These are phyloP conservation scores for Suhomyces sp. DNA, from an alignment of 805 yeast genomes.

Conservation along the genomic window DNA sequence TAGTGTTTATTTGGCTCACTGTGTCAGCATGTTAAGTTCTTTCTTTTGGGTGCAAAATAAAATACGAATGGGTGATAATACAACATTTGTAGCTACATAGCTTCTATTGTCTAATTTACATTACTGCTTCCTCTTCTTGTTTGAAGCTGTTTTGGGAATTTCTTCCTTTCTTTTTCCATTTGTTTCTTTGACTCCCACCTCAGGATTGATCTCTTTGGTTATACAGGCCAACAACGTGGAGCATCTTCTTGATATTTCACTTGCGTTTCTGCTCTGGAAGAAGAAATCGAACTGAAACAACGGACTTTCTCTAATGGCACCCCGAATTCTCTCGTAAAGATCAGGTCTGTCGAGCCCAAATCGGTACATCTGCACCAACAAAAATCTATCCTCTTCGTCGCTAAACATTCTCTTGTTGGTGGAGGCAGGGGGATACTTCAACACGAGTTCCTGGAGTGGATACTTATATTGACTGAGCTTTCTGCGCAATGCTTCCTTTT, in stretches of 20 bases:
- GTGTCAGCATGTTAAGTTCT: no score
- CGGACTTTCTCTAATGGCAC: constrained; percentile 69
- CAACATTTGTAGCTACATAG: no score
- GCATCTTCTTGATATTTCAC: constrained; percentile 80
- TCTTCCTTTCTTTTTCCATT: constrained; percentile 8
- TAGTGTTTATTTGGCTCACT: no score
- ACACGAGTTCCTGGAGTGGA: constrained; percentile 75
- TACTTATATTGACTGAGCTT: constrained; percentile 67
- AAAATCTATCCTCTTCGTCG: constrained; percentile 88
- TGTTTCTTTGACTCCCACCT: neutral
- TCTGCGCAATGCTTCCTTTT: constrained; percentile 74
- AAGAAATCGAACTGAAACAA: constrained; percentile 86
- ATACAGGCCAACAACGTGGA: constrained; percentile 73
- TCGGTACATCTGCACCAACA: constrained; percentile 73
- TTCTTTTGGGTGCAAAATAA: no score
- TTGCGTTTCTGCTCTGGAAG: constrained; percentile 71
- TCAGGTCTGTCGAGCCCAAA: constrained; percentile 79
- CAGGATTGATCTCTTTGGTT: constrained; percentile 52
- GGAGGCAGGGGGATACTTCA: constrained; percentile 71
- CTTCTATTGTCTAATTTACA: neutral
- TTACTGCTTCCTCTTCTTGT: constrained; percentile 2
- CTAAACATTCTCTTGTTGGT: constrained; percentile 63
- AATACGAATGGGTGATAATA: no score
- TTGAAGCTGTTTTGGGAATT: constrained; percentile 7
- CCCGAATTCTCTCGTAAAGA: constrained; percentile 73